phyloP scores from a whole-genome alignment of 1,284 basidiomycete genomes.

The Apiotrichum siamense region DNA sequence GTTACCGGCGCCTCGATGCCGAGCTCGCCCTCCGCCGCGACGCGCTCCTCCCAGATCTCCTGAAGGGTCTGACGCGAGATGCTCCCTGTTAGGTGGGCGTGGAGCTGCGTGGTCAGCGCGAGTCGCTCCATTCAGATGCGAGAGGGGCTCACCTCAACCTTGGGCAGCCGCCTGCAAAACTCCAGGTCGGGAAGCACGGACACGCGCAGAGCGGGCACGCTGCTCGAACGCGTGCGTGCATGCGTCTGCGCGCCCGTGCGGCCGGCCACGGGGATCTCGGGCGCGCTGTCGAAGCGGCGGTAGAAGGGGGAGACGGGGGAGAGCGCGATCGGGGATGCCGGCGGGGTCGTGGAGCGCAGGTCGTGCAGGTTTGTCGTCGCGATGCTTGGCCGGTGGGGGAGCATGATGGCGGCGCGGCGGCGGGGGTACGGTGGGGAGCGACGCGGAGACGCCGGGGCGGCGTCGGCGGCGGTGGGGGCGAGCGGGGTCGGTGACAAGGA shows the following conservation, averaged over 20 bases:
- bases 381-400: not conserved
- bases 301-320: not conserved
- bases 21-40: slow-evolving; percentile 8
- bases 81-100: slow-evolving; percentile 29
- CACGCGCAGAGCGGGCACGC: not conserved
- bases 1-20: slow-evolving; percentile 12
- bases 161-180: slow-evolving; percentile 26
- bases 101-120: slow-evolving; percentile 18
- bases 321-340: not conserved
- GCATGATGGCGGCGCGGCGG: not conserved
- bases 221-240: not conserved
- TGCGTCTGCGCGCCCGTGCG: not conserved
- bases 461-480: too few species aligned
- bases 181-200: slow-evolving; percentile 2
- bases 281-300: not conserved
- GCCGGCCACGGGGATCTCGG: not conserved
- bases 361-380: not conserved
- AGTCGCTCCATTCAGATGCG: not conserved
- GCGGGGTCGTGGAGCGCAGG: not conserved
- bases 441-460: too few species aligned
- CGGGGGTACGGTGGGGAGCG: too few species aligned
- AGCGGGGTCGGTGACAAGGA: too few species aligned
- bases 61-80: slow-evolving; percentile 23
- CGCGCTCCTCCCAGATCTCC: slow-evolving; percentile 20
- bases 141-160: slow-evolving; percentile 22